Conservation (phyloP, 805 yeast genomes). For the Candida chauliodis region DNA sequence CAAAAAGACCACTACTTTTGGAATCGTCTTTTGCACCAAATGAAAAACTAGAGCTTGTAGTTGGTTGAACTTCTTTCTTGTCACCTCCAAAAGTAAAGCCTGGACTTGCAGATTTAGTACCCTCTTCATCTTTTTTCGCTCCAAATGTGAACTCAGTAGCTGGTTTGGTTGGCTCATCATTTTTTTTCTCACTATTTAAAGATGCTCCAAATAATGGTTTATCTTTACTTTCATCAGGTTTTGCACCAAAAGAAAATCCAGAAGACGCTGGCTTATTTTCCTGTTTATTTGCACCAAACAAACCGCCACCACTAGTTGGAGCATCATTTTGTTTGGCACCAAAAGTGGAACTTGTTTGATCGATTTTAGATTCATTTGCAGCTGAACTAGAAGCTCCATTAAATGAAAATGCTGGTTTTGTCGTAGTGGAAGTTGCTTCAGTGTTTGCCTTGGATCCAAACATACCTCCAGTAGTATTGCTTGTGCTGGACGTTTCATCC, state of each 20-base stretch:
- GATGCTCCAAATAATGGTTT: conserved; percentile 9
- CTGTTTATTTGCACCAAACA: conserved; percentile 13
- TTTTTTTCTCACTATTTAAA: conserved; percentile 12
- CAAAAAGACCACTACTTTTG: conserved; percentile 13
- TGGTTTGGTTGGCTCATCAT: too few species aligned
- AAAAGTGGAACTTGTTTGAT: conserved; percentile 17
- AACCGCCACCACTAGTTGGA: conserved; percentile 13
- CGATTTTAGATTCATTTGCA: too few species aligned
- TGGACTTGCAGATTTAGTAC: too few species aligned
- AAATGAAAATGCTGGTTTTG: conserved; percentile 14
- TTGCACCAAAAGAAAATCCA: conserved; percentile 8
- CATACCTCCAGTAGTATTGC: conserved; percentile 12
- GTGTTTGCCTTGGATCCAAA: conserved; percentile 15
- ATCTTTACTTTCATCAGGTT: conserved; percentile 11
- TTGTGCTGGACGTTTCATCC: conserved; percentile 12
- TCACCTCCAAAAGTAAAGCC: too few species aligned
- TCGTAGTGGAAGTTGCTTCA: conserved; percentile 11
- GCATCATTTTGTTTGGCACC: conserved; percentile 13
- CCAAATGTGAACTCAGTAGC: conserved; percentile 14
- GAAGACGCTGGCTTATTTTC: conserved; percentile 8
- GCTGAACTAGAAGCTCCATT: conserved; percentile 14
- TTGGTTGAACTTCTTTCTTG: conserved; percentile 10
- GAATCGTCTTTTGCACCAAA: conserved; percentile 15
- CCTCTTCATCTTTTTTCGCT: conserved; percentile 19
- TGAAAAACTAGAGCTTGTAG: conserved; percentile 10